These are phyloP conservation scores for Ramularia endophylla DNA, from an alignment of 2,329 filamentous ascomycete genomes.

Conservation along the genomic window DNA sequence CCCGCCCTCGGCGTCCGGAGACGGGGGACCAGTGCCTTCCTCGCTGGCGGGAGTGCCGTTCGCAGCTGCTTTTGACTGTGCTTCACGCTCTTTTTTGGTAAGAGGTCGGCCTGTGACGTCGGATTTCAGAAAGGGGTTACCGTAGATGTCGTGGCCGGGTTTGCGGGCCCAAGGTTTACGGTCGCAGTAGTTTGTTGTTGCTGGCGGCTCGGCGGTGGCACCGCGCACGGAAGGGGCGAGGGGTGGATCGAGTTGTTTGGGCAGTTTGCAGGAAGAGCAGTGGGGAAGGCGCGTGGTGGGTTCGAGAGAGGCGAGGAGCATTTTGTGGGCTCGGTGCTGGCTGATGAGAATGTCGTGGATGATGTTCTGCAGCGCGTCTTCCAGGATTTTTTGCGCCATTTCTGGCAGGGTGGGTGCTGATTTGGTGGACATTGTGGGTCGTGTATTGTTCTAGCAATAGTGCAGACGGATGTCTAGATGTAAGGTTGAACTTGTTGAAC, in stretches of 20 bases:
- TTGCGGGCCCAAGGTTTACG: conserved; percentile 72
- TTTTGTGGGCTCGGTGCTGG: conserved; percentile 73
- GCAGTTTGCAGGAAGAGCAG: conserved; percentile 69
- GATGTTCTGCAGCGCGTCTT: conserved; percentile 70
- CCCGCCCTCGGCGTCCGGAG: conserved; percentile 22
- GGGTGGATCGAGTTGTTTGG: conserved; percentile 66
- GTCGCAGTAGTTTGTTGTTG: conserved; percentile 63
- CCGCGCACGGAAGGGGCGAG: conserved; percentile 40
- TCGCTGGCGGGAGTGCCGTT: conserved; percentile 41
- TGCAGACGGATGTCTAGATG: too few species aligned
- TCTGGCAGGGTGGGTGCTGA: conserved; percentile 11
- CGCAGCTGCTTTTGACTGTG: conserved; percentile 46
- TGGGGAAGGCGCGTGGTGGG: conserved; percentile 66
- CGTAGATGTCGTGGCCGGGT: conserved; percentile 72
- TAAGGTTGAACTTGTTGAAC: too few species aligned
- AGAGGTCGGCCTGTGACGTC: conserved; percentile 49
- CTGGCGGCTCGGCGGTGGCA: conserved; percentile 34
- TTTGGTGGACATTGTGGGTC: background rate
- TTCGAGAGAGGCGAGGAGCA: conserved; percentile 66
- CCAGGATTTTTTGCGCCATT: conserved; percentile 57
- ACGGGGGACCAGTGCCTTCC: conserved; percentile 28
- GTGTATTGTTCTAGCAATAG: too few species aligned
- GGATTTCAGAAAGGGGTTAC: conserved; percentile 71
- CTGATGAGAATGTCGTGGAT: conserved; percentile 69
- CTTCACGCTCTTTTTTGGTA: conserved; percentile 70